A percentile compares a stretch with the other conserved stretches of the same genome.
phyloP scores from a whole-genome alignment of 768 basidiomycete species.

The Termitomyces sp. region DNA sequence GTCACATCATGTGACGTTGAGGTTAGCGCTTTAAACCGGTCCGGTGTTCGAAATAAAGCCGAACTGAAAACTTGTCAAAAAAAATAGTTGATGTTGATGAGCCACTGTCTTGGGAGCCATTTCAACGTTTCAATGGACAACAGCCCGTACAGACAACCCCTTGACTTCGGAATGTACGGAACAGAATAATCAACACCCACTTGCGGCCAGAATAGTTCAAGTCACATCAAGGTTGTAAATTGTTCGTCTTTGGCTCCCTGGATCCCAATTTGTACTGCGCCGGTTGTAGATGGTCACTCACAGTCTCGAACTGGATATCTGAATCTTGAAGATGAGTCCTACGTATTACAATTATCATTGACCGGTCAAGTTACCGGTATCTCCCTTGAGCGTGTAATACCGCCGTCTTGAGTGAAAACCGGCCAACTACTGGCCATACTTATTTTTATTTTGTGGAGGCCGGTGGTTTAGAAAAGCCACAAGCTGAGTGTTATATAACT shows the following conservation, averaged over 20 bases:
- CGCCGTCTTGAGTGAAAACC: background rate
- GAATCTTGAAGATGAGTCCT: background rate
- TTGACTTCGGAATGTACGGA: background rate
- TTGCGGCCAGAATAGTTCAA: background rate
- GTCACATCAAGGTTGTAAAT: background rate
- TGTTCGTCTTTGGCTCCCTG: background rate
- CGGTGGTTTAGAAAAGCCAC: constrained; percentile 1
- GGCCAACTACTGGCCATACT: background rate
- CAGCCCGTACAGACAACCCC: background rate
- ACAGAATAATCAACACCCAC: background rate
- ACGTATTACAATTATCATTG: background rate
- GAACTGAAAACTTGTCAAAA: background rate
- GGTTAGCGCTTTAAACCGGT: too few species aligned
- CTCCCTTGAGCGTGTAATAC: background rate
- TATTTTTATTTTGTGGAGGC: constrained; percentile 2
- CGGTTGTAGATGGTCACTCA: background rate
- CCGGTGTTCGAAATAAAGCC: background rate
- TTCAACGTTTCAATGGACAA: background rate
- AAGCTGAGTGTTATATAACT: background rate
- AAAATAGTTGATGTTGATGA: background rate
- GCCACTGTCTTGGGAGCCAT: background rate
- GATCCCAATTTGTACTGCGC: background rate
- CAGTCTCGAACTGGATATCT: background rate
- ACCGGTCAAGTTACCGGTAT: background rate
- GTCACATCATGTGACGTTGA: background rate